These are phyloP conservation scores for Cucumis melo DNA, from an alignment of 306 rosid species.

Conservation along the genomic window DNA sequence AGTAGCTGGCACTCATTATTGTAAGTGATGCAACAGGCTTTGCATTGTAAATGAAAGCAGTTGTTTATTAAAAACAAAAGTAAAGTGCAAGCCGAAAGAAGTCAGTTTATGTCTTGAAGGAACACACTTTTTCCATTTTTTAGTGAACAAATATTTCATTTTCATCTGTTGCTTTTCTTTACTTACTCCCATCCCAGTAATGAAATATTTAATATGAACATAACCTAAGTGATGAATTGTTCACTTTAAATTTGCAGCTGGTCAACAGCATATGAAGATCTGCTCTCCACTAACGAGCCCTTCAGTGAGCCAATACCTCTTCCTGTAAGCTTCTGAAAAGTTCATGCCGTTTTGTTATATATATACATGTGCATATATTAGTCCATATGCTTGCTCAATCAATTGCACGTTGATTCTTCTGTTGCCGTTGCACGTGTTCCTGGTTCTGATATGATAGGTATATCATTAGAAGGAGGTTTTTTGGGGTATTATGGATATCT, in stretches of 20 bases:
- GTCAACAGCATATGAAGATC: constrained; percentile 85
- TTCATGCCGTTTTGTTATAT: background rate
- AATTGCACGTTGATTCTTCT: background rate
- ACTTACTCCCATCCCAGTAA: background rate
- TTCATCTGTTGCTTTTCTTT: background rate
- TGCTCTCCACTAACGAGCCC: constrained; percentile 55
- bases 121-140: background rate
- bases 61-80: background rate
- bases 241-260: constrained; percentile 46
- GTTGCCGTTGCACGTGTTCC: background rate
- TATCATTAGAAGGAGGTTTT: background rate
- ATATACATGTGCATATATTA: background rate
- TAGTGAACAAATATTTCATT: background rate
- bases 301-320: constrained; percentile 77
- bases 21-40: background rate
- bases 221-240: constrained; percentile 2
- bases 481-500: background rate
- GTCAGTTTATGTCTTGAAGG: background rate
- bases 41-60: background rate
- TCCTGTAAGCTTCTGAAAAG: constrained; percentile 41
- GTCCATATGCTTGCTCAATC: background rate
- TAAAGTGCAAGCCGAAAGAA: background rate
- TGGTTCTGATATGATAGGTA: background rate
- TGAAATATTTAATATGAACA: background rate
- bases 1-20: background rate